Evolutionary conservation across 805 yeast species (phyloP).

Genomic region (Kodamaea nitidulidarum): DNA sequence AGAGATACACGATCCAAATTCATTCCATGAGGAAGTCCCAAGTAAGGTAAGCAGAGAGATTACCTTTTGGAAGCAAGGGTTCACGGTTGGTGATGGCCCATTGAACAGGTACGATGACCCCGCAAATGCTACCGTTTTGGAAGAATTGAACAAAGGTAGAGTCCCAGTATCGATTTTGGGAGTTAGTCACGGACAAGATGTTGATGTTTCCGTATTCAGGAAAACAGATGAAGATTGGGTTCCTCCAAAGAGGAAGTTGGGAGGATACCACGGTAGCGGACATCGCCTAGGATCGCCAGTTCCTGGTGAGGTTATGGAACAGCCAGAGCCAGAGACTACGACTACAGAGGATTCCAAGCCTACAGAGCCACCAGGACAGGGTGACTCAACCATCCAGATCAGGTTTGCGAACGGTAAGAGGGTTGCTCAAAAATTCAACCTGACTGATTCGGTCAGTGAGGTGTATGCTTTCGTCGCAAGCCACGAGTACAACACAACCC

Average conservation of each 20-base stretch:
- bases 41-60: constrained; percentile 69
- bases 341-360: constrained; percentile 1
- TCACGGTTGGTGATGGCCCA: constrained; percentile 89
- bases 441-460: constrained; percentile 58
- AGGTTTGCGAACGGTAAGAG: constrained; percentile 81
- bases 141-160: constrained; percentile 80
- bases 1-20: constrained; percentile 29
- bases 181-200: constrained; percentile 88
- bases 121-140: constrained; percentile 69
- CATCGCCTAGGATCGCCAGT: constrained; percentile 86
- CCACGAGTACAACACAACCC: constrained; percentile 42
- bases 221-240: constrained; percentile 76
- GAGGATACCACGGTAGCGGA: constrained; percentile 77
- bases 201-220: constrained; percentile 81
- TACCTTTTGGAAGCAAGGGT: constrained; percentile 95
- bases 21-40: constrained; percentile 21
- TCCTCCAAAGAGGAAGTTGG: constrained; percentile 58
- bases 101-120: constrained; percentile 90
- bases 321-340: constrained; percentile 12
- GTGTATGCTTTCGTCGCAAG: constrained; percentile 64
- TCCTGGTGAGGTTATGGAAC: constrained; percentile 55
- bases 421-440: constrained; percentile 57
- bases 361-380: constrained; percentile 28
- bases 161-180: constrained; percentile 83
- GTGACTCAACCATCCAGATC: constrained; percentile 76